Conservation (phyloP, 768 basidiomycete genomes). For the Collybia nuda region DNA sequence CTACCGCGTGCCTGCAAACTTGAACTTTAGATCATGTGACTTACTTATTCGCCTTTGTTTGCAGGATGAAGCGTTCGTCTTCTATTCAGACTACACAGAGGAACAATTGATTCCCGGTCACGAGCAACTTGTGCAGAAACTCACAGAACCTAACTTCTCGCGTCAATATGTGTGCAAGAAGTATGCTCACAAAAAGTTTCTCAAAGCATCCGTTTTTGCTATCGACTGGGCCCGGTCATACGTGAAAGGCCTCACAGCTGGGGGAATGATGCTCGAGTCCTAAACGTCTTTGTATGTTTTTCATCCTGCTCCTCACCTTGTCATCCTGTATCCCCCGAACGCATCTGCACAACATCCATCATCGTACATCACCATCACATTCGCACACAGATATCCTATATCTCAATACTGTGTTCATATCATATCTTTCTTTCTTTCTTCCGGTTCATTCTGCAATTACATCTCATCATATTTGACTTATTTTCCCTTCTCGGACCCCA, state of each 20-base stretch:
- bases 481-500: background rate
- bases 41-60: conserved; percentile 26
- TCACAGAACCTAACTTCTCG: conserved; percentile 78
- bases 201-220: conserved; percentile 83
- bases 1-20: conserved; percentile 15
- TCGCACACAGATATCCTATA: conserved; percentile 4
- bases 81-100: conserved; percentile 90
- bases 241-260: conserved; percentile 33
- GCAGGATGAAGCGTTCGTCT: conserved; percentile 89
- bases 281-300: conserved; percentile 24
- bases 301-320: conserved; percentile 18
- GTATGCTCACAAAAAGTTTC: conserved; percentile 97
- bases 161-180: conserved; percentile 91
- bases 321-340: conserved; percentile 16
- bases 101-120: conserved; percentile 84
- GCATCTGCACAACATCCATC: conserved; percentile 14
- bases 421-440: conserved; percentile 13
- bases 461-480: conserved; percentile 18
- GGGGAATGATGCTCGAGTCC: conserved; percentile 47
- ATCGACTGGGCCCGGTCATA: conserved; percentile 70
- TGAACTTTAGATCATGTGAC: conserved; percentile 32
- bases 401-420: conserved; percentile 17
- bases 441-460: conserved; percentile 13
- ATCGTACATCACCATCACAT: conserved; percentile 3
- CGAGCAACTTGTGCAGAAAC: conserved; percentile 77